Evolutionary conservation across 495 filamentous ascomycete genomes (phyloP).

Genomic region (Trichoderma asperelloides): DNA sequence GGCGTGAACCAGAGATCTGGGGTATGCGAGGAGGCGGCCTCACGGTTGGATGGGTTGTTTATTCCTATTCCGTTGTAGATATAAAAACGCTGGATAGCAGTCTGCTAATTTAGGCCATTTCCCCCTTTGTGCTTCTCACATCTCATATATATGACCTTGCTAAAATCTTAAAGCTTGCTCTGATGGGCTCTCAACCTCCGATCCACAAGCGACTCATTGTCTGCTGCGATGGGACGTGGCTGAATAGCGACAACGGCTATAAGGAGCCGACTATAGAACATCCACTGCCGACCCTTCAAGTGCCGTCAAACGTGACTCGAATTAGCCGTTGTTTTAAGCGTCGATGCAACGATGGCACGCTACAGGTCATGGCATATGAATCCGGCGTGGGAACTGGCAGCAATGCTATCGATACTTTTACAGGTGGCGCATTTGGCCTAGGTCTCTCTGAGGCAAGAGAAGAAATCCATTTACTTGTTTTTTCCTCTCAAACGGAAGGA

Average conservation of each 20-base stretch:
- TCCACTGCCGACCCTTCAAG: slow-evolving; percentile 22
- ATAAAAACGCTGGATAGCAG: background rate
- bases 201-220: slow-evolving; percentile 31
- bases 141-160: background rate
- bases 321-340: slow-evolving; percentile 33
- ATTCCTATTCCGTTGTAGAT: background rate
- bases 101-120: background rate
- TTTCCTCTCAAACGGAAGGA: background rate
- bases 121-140: background rate
- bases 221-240: slow-evolving; percentile 44
- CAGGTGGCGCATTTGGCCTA: slow-evolving; percentile 42
- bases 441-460: slow-evolving; percentile 36
- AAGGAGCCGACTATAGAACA: slow-evolving; percentile 22
- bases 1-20: background rate
- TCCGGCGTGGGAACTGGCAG: slow-evolving; percentile 41
- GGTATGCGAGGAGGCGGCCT: background rate
- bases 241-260: slow-evolving; percentile 33
- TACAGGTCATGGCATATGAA: slow-evolving; percentile 43
- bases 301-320: slow-evolving; percentile 43
- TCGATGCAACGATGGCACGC: slow-evolving; percentile 27
- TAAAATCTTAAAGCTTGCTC: background rate
- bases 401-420: slow-evolving; percentile 31
- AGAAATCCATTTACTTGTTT: slow-evolving; percentile 3
- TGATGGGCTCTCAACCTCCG: background rate
- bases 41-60: background rate